Base-by-base conservation (phyloP, 305 asterid genomes). In the Fraxinus dipetala region DNA sequence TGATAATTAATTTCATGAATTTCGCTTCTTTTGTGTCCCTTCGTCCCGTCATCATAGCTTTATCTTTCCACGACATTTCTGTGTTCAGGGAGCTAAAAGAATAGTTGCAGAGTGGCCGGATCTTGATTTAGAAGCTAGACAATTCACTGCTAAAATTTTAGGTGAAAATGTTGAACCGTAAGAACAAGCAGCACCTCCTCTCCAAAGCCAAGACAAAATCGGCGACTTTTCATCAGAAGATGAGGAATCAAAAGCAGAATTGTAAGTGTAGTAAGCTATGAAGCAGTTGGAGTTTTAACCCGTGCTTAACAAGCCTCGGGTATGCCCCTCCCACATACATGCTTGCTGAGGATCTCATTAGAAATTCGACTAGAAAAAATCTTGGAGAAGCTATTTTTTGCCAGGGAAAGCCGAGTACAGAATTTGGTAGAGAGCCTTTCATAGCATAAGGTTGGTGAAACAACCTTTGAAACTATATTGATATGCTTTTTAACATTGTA, bases 91-190 rank as follows among this genome's bases (percentile, higher is more conserved):
- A 36, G 99, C 99, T 14, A 92, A 86, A 85, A 88, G 99, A 90
- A 96, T 96, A 85, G 99, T 96, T 75, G 78, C 91, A 5, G 99
- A 96, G 83, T 96, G 98, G 99, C 98, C 99, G 6, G 98, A 96
- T 87, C 97, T 93, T 61, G 99, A 96, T 82, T 84, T 86, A 30
- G 98, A 96, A 90, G 98, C 98, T 32, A 86, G 98, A 85, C 90
- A 77, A 54, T 91, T 93, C 89, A 94, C 98, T 0, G 94, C 98
- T 81, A 90, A 88, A 81, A 89, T 91, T 69, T 78, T 85, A 78
- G 98, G 97, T 5, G 99, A 93, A 86, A 78, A 59, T 45, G 63
- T 90, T 16, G 94, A 89, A 67, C 87, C 91, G 77, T 89, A 82
- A 83, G 93, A 88, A 77, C 89, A 78, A 77, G 76, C 83, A 5